A percentile compares a stretch with the other conserved stretches of the same genome.
Conservation (phyloP, 345 rosid species). For the Eucalyptus lansdowneana region DNA sequence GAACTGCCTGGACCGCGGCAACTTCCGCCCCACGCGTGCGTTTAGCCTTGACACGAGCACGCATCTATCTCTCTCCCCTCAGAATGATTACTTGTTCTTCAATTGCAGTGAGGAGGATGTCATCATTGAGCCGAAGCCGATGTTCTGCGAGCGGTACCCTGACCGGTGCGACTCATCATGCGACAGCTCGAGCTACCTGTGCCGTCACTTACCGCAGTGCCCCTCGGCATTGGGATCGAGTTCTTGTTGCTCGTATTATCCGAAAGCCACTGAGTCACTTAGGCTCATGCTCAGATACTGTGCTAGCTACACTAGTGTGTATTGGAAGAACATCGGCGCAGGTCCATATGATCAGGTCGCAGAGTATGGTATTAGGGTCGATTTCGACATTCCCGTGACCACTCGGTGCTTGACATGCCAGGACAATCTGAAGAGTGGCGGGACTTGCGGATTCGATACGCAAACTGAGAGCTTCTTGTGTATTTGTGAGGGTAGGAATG, state of each 20-base stretch:
- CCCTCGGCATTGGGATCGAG: constrained; percentile 24
- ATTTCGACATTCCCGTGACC: constrained; percentile 77
- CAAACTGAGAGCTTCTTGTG: constrained; percentile 53
- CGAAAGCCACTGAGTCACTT: constrained; percentile 72
- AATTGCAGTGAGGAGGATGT: constrained; percentile 59
- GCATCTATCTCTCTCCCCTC: constrained; percentile 63
- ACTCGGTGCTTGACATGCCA: constrained; percentile 70
- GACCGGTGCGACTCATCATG: constrained; percentile 86
- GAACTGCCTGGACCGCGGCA: constrained; percentile 57
- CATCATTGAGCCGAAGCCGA: constrained; percentile 69
- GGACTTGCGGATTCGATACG: constrained; percentile 63
- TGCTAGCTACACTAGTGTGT: constrained; percentile 71
- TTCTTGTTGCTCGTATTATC: constrained; percentile 81
- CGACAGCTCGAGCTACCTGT: constrained; percentile 78
- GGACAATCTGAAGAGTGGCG: constrained; percentile 65
- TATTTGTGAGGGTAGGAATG: constrained; percentile 48
- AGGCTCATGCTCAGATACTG: constrained; percentile 79
- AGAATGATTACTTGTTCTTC: constrained; percentile 90
- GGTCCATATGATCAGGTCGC: constrained; percentile 53
- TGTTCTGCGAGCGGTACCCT: constrained; percentile 80
- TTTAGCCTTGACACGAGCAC: constrained; percentile 86
- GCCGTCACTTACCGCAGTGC: constrained; percentile 80
- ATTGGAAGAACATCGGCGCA: constrained; percentile 58
- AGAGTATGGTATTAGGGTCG: constrained; percentile 72
- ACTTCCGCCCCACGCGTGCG: constrained; percentile 64